phyloP scores from a whole-genome alignment of 768 basidiomycete species.

The Amanita molliuscula region DNA sequence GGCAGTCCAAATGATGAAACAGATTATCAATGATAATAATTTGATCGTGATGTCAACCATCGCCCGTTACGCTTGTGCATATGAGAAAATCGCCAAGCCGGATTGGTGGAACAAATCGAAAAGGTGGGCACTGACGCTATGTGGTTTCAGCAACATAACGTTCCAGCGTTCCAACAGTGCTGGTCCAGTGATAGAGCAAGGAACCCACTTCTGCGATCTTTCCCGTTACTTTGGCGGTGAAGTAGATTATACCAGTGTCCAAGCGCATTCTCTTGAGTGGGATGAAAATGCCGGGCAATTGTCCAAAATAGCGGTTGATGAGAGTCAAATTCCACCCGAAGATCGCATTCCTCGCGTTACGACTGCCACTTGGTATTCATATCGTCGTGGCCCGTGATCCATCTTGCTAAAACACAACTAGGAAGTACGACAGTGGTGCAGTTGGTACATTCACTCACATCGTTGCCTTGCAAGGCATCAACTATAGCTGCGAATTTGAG shows the following conservation, averaged over 20 bases:
- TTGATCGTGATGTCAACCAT: slow-evolving; percentile 94
- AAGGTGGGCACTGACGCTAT: slow-evolving; percentile 31
- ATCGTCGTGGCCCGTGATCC: background rate
- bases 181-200: slow-evolving; percentile 83
- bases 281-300: slow-evolving; percentile 82
- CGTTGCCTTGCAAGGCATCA: slow-evolving; percentile 82
- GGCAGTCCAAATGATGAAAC: slow-evolving; percentile 94
- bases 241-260: slow-evolving; percentile 73
- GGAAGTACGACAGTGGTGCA: slow-evolving; percentile 94
- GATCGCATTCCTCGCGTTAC: slow-evolving; percentile 94
- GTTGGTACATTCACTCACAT: slow-evolving; percentile 89
- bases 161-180: slow-evolving; percentile 29
- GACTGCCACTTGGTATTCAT: slow-evolving; percentile 68
- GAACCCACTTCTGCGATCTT: slow-evolving; percentile 95
- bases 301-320: slow-evolving; percentile 75
- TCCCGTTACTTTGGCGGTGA: slow-evolving; percentile 97
- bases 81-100: slow-evolving; percentile 66
- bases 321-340: slow-evolving; percentile 72
- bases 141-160: slow-evolving; percentile 1
- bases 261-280: slow-evolving; percentile 88
- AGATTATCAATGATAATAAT: slow-evolving; percentile 89
- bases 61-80: slow-evolving; percentile 89
- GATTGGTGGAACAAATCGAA: slow-evolving; percentile 95
- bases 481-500: slow-evolving; percentile 93
- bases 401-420: slow-evolving; percentile 15